phyloP scores from a whole-genome alignment of 2,329 filamentous ascomycete genomes.

The Venturia aucupariae region DNA sequence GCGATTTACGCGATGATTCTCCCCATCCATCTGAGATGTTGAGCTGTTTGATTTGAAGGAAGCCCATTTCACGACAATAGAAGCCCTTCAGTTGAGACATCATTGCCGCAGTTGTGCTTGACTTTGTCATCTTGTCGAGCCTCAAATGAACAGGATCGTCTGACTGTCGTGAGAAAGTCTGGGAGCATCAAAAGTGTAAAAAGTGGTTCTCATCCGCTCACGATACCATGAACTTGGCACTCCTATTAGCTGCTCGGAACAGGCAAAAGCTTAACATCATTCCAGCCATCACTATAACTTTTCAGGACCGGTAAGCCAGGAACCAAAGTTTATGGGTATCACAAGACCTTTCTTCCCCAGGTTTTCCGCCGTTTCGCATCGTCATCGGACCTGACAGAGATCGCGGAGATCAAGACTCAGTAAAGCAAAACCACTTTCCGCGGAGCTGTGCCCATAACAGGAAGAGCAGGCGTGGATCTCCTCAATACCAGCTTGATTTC shows the following conservation, averaged over 20 bases:
- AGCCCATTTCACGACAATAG: not conserved
- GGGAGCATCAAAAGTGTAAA: not conserved
- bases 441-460: not conserved
- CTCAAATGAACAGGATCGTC: not conserved
- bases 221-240: not conserved
- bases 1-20: not conserved
- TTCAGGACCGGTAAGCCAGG: not conserved
- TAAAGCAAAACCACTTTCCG: no score
- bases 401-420: not conserved
- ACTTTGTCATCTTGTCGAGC: not conserved
- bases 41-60: not conserved
- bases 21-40: not conserved
- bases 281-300: not conserved
- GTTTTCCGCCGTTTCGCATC: not conserved
- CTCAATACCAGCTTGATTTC: not conserved
- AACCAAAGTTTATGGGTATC: constrained; percentile 1
- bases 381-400: not conserved
- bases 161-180: not conserved
- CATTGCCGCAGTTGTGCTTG: not conserved
- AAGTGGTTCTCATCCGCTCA: not conserved
- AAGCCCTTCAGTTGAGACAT: not conserved
- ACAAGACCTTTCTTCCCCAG: not conserved
- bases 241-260: not conserved
- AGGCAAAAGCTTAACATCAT: not conserved
- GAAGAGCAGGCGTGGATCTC: no score